Evolutionary conservation across 2,329 filamentous ascomycete species (phyloP), one percentile per base, ranked within the genome.

Genomic region (Microsporum ferrugineum): DNA sequence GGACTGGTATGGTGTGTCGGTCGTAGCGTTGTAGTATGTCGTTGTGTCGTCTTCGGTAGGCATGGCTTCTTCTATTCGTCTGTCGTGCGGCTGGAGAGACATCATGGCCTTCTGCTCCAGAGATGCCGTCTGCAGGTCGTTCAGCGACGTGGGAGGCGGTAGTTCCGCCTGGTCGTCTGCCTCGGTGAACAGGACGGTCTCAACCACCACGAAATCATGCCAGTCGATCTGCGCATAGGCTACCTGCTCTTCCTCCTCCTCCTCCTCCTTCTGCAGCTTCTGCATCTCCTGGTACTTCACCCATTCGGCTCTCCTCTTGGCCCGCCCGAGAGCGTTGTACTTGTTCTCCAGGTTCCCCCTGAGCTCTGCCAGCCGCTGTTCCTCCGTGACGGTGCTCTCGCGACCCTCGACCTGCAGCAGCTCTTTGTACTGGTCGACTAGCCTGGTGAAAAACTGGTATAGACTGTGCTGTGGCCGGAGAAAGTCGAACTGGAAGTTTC

Each of bases 401-500:
- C 86, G 80, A 0, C 85, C 87, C 61, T 85, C 82, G 5, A 84
- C 82, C 60, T 84, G 83, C 61, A 96, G 71, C 34, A 96, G 77
- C 58, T 87, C 81, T n/a, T 88, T 88, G 74, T 97, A 97, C 72
- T 99, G 94, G 67, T 97, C 92, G 63, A 96, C 86, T 63, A 96
- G 81, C 65, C 91, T 85, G 67, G 90, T 89, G 75, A 96, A 97
- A 78, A 94, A 97, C 72, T 92, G 91, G 78, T 97, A 91, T 65
- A 96, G 86, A 69, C 89, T 96, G 78, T 99, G 94, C 70, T 96
- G 95, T 14, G 91, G 90, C 60, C 92, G 86, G 59, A 99, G 80
- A 71, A 99, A 99, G 75, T 96, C 91, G 73, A 97, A 99, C 72
- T 99, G 92, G 66, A 86, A 91, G 74, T 96, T 97, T 70, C 88